phyloP scores from a whole-genome alignment of 2,329 filamentous ascomycete genomes.

The Phaeosphaeriaceae sp. region DNA sequence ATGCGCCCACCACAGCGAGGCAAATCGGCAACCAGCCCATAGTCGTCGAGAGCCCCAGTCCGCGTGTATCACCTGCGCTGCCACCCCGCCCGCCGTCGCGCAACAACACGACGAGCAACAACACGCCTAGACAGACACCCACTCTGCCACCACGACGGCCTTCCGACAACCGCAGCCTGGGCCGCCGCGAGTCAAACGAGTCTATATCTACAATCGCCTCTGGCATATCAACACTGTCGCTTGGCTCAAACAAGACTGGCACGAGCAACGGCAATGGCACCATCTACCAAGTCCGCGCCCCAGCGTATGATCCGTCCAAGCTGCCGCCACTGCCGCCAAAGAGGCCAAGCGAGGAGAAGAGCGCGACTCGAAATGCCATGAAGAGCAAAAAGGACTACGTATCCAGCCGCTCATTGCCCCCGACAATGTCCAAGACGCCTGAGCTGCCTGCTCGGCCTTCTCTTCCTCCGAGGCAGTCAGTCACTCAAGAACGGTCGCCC shows the following conservation, averaged over 20 bases:
- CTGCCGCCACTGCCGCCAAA: conserved; percentile 65
- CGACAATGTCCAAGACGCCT: conserved; percentile 35
- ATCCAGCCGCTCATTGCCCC: conserved; percentile 33
- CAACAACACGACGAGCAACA: conserved; percentile 51
- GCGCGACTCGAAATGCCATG: conserved; percentile 46
- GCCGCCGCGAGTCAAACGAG: conserved; percentile 51
- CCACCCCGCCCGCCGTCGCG: conserved; percentile 59
- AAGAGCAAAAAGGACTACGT: conserved; percentile 42
- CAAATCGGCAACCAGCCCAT: conserved; percentile 51
- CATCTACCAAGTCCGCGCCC: conserved; percentile 58
- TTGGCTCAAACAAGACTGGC: conserved; percentile 52
- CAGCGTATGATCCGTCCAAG: conserved; percentile 63
- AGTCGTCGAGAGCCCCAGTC: conserved; percentile 19
- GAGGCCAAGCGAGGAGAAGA: conserved; percentile 49
- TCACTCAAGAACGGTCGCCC: conserved; percentile 14
- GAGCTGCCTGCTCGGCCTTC: conserved; percentile 29
- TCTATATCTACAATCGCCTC: conserved; percentile 62
- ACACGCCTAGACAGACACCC: conserved; percentile 48
- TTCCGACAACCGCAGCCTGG: conserved; percentile 46
- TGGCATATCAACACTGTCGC: conserved; percentile 58
- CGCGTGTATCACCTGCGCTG: conserved; percentile 37
- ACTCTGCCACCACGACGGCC: conserved; percentile 54
- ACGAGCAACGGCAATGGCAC: conserved; percentile 42
- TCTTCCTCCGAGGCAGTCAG: conserved; percentile 27
- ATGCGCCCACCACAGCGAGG: conserved; percentile 41